Base-by-base conservation (phyloP, 2,329 filamentous ascomycete genomes). In the Didymella keratinophila region DNA sequence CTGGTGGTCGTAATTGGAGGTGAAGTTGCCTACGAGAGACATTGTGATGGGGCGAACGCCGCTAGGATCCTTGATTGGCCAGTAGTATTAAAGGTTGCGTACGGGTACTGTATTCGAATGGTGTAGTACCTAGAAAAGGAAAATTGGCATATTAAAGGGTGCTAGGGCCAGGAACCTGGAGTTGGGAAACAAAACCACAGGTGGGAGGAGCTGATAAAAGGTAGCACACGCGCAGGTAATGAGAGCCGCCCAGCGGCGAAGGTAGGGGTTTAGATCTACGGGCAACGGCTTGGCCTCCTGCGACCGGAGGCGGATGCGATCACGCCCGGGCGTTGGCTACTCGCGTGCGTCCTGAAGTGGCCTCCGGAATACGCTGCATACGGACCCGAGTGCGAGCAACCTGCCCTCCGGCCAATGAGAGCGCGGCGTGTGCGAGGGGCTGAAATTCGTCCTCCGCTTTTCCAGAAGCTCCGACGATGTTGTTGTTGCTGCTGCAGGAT, bases 21-120 rank as follows among this genome's bases (percentile, higher is more conserved):
- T 69, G 58, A 80, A 78, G 66, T 79, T 79, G 66, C 78, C 78
- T 51, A 78, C 76, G 61, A 79, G 67, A 59, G 76, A 78, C 79
- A 81, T 81, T 59, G 10, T 68, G 60, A 63, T 60, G 62, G 60
- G 61, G 27, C 50, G 25, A 34, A 43, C 48, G 61, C 62, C 63
- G 42, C 55, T 54, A 41, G 23, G 43, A 46, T 52, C 54, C 54
- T 36, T 43, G n/a, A 18, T 45, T 46, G 56, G 49, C 49, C 52
- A 58, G 50, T 28, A 50, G 46, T 58, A 53, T 44, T 36, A 52
- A 34, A 39, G 16, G 11, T 41, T 16, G 25, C 41, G 34, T 36
- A 43, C 23, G 25, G 44, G 18, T 48, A 44, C 37, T 37, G 12
- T 39, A 11, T 20, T 47, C 32, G 52, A 36, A 12, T 21, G 14